These are phyloP conservation scores for Aspergillus pseudoterreus DNA, from an alignment of 2,329 filamentous ascomycete genomes.

Conservation along the genomic window DNA sequence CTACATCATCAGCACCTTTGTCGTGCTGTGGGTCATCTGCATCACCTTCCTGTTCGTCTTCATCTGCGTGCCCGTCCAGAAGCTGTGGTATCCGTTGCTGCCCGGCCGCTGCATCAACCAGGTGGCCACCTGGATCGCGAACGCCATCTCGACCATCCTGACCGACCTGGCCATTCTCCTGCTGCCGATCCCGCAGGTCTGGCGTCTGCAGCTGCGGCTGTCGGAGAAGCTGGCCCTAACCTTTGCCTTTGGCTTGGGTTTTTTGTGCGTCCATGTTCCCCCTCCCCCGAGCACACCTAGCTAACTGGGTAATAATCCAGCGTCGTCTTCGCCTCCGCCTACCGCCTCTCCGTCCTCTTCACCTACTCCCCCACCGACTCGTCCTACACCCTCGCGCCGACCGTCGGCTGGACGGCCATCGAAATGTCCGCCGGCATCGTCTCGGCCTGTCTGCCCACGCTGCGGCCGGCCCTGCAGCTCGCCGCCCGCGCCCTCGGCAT, in stretches of 20 bases:
- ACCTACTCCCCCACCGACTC: slow-evolving; percentile 19
- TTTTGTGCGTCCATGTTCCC: slow-evolving; percentile 15
- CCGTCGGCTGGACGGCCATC: slow-evolving; percentile 27
- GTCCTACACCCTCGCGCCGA: slow-evolving; percentile 25
- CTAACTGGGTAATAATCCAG: not conserved
- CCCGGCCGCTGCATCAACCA: slow-evolving; percentile 27
- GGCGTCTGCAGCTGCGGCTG: slow-evolving; percentile 22
- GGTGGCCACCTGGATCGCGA: slow-evolving; percentile 24
- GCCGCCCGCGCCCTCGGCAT: slow-evolving; percentile 17
- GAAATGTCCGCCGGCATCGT: slow-evolving; percentile 28
- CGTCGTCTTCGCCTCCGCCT: slow-evolving; percentile 25
- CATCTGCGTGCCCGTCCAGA: slow-evolving; percentile 27
- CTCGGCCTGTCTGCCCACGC: slow-evolving; percentile 25
- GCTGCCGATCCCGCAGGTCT: slow-evolving; percentile 25
- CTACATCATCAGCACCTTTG: slow-evolving; percentile 22
- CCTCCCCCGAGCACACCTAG: no score
- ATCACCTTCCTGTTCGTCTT: slow-evolving; percentile 28
- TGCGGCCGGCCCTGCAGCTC: slow-evolving; percentile 21
- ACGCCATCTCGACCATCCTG: slow-evolving; percentile 21
- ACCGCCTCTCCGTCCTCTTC: slow-evolving; percentile 26
- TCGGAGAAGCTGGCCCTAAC: slow-evolving; percentile 20
- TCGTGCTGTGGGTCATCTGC: slow-evolving; percentile 23
- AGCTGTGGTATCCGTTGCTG: slow-evolving; percentile 23
- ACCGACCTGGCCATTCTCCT: slow-evolving; percentile 24
- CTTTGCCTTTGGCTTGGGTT: slow-evolving; percentile 20